Evolutionary conservation across 2,329 filamentous ascomycete genomes (phyloP), one percentile per base, ranked within the genome.

Genomic region (Penicillium nordicum): DNA sequence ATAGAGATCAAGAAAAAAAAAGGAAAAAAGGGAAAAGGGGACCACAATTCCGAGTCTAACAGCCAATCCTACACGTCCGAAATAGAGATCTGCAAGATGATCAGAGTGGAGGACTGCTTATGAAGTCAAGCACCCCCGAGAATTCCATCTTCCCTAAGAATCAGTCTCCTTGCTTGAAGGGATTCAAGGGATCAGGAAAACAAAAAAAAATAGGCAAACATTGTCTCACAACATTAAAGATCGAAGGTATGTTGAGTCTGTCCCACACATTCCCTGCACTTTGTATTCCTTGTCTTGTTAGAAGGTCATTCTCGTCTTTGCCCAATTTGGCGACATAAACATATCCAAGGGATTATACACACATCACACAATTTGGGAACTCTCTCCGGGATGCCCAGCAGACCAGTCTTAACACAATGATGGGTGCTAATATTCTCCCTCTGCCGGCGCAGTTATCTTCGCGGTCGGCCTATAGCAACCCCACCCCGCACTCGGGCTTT

Each of bases 381-480:
- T 11, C 11, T 57, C 2, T 38, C 53, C 53, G 57, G 43, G 27
- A 52, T 57, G 60, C 53, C 21, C 23, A 37, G 25, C 10, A 8
- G n/a, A 27, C 18, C 30, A 23, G 3, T 18, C 46, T 50, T 50
- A 61, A 57, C 60, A 62, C 40, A 12, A 70, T 68, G 63, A 72
- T 68, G 61, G 67, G 65, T 47, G 62, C 71, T 71, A 67, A 72
- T 60, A 48, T 66, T 50, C 34, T 63, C 58, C 61, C 53, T 44
- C 34, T 52, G n/a, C 53, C 64, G 62, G 60, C 58, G 57, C 69
- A 72, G 66, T 60, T 67, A 53, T 50, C 63, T 29, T 64, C 64
- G 58, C 61, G 65, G 55, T 70, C 67, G 41, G 61, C 57, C 29
- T 62, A 63, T 38, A 55, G 62, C 44, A 59, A 61, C 50, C 57